phyloP scores from a whole-genome alignment of 768 basidiomycete genomes.

The Leucosporidium yakuticum region DNA sequence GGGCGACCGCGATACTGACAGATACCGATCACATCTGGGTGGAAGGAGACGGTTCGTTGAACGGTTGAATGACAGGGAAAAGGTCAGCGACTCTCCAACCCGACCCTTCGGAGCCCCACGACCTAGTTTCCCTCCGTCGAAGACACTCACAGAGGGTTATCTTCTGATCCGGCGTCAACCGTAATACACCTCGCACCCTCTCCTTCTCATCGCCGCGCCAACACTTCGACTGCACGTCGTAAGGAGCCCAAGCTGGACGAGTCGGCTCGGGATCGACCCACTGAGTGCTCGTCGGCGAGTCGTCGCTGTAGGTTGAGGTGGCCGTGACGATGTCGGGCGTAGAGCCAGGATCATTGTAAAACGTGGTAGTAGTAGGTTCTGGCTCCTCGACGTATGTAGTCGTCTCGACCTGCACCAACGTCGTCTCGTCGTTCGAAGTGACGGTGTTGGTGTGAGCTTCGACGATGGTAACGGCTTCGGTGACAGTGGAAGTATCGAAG shows the following conservation, averaged over 20 bases:
- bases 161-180: constrained; percentile 6
- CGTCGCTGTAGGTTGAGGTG: not conserved
- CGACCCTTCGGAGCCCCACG: no score
- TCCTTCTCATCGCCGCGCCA: not conserved
- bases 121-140: no score
- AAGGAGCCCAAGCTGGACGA: no score
- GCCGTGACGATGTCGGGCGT: no score
- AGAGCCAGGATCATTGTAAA: not conserved
- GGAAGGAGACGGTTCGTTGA: no score
- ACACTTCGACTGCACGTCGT: no score
- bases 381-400: not conserved
- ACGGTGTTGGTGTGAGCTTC: not conserved
- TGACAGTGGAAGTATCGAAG: not conserved
- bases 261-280: no score
- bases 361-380: not conserved
- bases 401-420: not conserved
- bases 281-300: no score
- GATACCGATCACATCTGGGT: constrained; percentile 6
- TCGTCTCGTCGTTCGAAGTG: not conserved
- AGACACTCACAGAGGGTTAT: constrained; percentile 2
- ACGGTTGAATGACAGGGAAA: not conserved
- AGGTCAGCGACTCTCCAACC: no score
- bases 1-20: not conserved
- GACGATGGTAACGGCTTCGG: not conserved
- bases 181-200: not conserved